Evolutionary conservation across 192 early-diverging fungal genomes (phyloP).

Genomic region (Chytriomyces confervae): DNA sequence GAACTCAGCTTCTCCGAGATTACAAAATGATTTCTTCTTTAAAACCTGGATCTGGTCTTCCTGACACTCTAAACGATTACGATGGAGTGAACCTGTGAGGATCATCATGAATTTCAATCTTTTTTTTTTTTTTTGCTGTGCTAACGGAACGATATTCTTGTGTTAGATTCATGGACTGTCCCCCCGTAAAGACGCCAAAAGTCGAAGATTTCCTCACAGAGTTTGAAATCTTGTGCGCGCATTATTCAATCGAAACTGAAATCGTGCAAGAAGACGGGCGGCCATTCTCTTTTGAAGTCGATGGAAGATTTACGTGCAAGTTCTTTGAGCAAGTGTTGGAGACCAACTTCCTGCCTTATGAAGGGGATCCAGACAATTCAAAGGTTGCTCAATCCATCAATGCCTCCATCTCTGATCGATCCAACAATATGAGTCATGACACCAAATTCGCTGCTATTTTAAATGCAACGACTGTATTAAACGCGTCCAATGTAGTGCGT

Average conservation of each 20-base stretch:
- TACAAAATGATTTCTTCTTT: slow-evolving; percentile 44
- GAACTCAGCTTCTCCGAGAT: slow-evolving; percentile 51
- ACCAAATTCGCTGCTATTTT: slow-evolving; percentile 35
- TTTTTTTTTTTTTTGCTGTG: not conserved
- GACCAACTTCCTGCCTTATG: slow-evolving; percentile 50
- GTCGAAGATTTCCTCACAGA: slow-evolving; percentile 62
- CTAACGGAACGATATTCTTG: not conserved
- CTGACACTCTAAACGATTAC: slow-evolving; percentile 43
- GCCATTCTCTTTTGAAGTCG: slow-evolving; percentile 62
- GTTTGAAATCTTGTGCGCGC: slow-evolving; percentile 54
- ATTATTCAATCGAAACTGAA: slow-evolving; percentile 50
- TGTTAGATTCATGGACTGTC: slow-evolving; percentile 50
- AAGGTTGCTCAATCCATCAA: no score
- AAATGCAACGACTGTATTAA: slow-evolving; percentile 36
- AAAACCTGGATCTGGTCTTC: slow-evolving; percentile 42
- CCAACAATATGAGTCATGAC: slow-evolving; percentile 3
- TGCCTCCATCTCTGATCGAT: no score
- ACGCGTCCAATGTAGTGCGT: slow-evolving; percentile 36
- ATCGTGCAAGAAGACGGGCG: slow-evolving; percentile 64
- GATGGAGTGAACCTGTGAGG: slow-evolving; percentile 56
- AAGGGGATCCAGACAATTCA: not conserved
- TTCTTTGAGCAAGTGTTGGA: slow-evolving; percentile 49
- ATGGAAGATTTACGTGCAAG: slow-evolving; percentile 44
- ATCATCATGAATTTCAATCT: not conserved
- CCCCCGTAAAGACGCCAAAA: slow-evolving; percentile 50